Evolutionary conservation across 106 monocot genomes (phyloP), one percentile per base, ranked within the genome.

Genomic region (Alisma plantagoaquatica): DNA sequence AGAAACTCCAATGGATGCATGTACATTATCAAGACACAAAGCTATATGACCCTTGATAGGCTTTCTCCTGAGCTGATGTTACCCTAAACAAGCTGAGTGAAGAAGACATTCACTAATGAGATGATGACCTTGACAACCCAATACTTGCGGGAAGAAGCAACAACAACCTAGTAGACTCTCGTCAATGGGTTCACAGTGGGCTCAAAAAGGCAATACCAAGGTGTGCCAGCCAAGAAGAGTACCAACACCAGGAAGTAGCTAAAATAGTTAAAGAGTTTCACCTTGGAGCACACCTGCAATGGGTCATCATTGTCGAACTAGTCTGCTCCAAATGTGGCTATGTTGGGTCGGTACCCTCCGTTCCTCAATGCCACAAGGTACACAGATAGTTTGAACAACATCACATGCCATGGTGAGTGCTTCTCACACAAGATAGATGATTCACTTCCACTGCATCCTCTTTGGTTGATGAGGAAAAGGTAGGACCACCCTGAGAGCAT

Each of bases 181-280:
- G 77, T 46, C 23, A 85, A 29, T 2, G 84, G 84, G 41, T 91
- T 91, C 22, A 84, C 91, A 2, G 60, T 54, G 3, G 86, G 86
- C 43, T 27, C 54, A 54, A 74, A 68, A 33, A 81, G 60, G 12
- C 86, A 42, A 55, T 77, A 86, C 33, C 70, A 68, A 0, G 46
- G 66, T 2, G 81, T 86, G 10, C 77, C 81, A 27, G 33, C 21
- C 3, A 86, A 33, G 64, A 86, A 86, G 2, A 86, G 32, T 19
- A 53, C 10, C 15, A 86, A 71, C 0, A 64, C 86, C 23, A 70
- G 26, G 31, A 68, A 45, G 22, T 81, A 60, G 53, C 81, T 81
- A 77, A 86, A 86, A 60, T 86, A 86, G 67, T 77, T 81, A 59
- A 89, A 83, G 88, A 90, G 80, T 38, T 80, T 62, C 44, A 77